Base-by-base conservation (phyloP, 768 basidiomycete species). In the Lentinula sp. region DNA sequence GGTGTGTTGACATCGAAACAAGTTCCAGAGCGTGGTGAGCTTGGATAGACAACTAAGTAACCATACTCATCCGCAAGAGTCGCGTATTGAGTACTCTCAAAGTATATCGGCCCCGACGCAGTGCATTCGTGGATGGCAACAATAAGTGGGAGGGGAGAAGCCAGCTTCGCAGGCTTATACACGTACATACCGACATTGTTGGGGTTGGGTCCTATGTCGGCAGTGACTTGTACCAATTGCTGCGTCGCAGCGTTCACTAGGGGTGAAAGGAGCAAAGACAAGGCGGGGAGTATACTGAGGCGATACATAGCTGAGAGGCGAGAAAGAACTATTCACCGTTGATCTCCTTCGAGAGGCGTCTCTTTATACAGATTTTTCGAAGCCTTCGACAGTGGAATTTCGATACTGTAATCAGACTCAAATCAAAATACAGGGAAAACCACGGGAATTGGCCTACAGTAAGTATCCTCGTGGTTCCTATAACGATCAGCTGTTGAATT, bases 1-100 rank as follows among this genome's bases (percentile, higher is more conserved):
- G 67, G 75, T 39, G 79, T 75, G 66, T 76, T 72, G 35, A 84
- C 82, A 63, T 84, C 83, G 79, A 80, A 84, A 72, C 82, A 84
- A 62, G 73, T 75, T 55, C 80, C 80, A 13, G 66, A 62, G 59
- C 73, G 69, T 4, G 78, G 79, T 2, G 79, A 77, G 63, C 74
- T 66, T 18, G 78, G 79, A 63, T 77, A 84, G 65, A 85, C 76
- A 54, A 85, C 81, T 61, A 85, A 75, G 71, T 73, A 84, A 6
- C 77, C 79, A 60, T 78, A 69, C 36, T 68, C 67, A 62, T 85
- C 81, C 0, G 84, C 79, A 50, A 81, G 74, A 52, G 74, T 76
- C 62, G 80, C 80, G 65, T 77, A 83, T 55, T 76, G 73, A 3
- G 82, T 79, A 33, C 79, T 77, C 2, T 66, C 59, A 74, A 77